Evolutionary conservation across 2,329 filamentous ascomycete genomes (phyloP), one percentile per base, ranked within the genome.

Genomic region (Penicillium oxalicum): DNA sequence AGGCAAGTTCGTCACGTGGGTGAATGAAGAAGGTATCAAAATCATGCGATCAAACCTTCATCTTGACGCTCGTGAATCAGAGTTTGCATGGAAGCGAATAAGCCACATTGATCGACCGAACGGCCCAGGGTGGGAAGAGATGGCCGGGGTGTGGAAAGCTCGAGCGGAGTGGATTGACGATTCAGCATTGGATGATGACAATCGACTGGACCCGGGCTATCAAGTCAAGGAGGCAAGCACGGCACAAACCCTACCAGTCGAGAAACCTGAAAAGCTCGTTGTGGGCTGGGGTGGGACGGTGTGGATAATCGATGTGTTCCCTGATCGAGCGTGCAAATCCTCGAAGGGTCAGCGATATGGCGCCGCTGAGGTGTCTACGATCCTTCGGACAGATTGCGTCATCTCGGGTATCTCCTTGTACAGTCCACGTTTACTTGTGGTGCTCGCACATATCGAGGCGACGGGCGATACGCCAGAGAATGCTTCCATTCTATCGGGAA

Each of bases 381-480:
- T 91, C 88, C 81, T 97, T 71, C 87, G 90, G 63, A 95, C 93
- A 71, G 93, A 98, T 74, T 97, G 93, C 76, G 90, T 95, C 68
- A 89, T 98, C 75, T 95, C 93, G 66, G 93, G 93, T 62, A 86
- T 98, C 70, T 94, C 91, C 56, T 79, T 98, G 71, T 97, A 96
- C 82, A 95, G 90, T 66, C 88, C 89, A 66, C 93, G 82, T 65
- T 78, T 95, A 59, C 79, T 98, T 69, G 81, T 95, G 61, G 86
- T 97, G 62, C 85, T 98, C 72, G 91, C 91, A 64, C 96, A 94
- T 71, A 84, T 90, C 62, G 84, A 84, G 52, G 81, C 84, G 34
- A 87, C 89, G 40, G 77, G 84, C 7, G 79, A 86, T 13, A 77
- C 83, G 11, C 78, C 84, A 8, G 79, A 86, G n/a, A 79, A 65